Evolutionary conservation across 257 asterid species (phyloP).

Genomic region (Gynochthodes officinalis): DNA sequence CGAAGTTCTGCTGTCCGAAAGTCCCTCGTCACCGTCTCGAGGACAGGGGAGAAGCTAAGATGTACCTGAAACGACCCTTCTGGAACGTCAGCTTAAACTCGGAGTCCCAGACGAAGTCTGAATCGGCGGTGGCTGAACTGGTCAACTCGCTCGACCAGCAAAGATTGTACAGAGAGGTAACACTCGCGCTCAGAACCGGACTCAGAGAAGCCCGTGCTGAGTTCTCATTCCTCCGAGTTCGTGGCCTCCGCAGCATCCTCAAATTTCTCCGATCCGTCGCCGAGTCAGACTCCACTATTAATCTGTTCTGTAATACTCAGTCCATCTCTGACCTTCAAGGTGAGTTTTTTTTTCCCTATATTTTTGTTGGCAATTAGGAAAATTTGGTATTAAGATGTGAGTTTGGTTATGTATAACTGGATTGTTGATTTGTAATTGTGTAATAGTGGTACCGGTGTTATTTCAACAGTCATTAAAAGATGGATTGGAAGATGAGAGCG

Average conservation of each 20-base stretch:
- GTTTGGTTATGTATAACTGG: background rate
- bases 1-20: background rate
- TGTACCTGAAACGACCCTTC: slow-evolving; percentile 81
- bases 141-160: slow-evolving; percentile 74
- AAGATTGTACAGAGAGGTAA: slow-evolving; percentile 76
- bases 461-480: slow-evolving; percentile 79
- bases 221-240: slow-evolving; percentile 83
- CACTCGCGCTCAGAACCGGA: slow-evolving; percentile 87
- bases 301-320: slow-evolving; percentile 71
- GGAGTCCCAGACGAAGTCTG: slow-evolving; percentile 37
- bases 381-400: background rate
- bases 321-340: slow-evolving; percentile 84
- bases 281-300: slow-evolving; percentile 65
- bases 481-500: slow-evolving; percentile 51
- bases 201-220: slow-evolving; percentile 84
- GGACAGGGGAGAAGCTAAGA: slow-evolving; percentile 12
- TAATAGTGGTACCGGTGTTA: slow-evolving; percentile 80
- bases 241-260: slow-evolving; percentile 79
- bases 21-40: background rate
- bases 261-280: slow-evolving; percentile 85
- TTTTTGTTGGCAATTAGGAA: background rate
- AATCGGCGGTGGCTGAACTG: slow-evolving; percentile 67
- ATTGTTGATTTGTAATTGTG: background rate
- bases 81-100: slow-evolving; percentile 63
- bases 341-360: background rate